Percentiles rank a stretch among this genome's conserved stretches.
Evolutionary conservation across 805 yeast genomes (phyloP).

Genomic region (Metschnikowia proteae): DNA sequence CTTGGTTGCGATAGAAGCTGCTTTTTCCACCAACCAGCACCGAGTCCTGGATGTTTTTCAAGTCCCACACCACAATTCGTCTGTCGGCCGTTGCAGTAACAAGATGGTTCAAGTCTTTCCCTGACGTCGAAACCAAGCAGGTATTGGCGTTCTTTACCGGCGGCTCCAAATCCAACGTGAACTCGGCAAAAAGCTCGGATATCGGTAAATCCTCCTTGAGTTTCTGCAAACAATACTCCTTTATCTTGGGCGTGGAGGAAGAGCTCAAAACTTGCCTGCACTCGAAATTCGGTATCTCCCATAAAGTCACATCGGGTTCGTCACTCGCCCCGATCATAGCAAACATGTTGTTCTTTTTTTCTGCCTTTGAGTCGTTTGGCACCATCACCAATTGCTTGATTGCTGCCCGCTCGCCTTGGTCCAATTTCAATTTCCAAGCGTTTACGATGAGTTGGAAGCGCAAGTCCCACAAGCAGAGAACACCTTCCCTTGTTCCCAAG

Average conservation of each 20-base stretch:
- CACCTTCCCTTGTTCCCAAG: constrained; percentile 72
- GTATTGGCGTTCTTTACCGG: constrained; percentile 6
- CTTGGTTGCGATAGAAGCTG: constrained; percentile 11
- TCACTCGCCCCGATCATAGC: constrained; percentile 67
- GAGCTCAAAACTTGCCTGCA: constrained; percentile 42
- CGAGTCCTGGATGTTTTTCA: constrained; percentile 13
- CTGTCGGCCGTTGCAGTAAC: constrained; percentile 27
- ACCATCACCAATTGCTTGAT: constrained; percentile 46
- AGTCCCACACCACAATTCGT: constrained; percentile 29
- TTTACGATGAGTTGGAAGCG: constrained; percentile 59
- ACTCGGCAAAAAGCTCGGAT: constrained; percentile 18
- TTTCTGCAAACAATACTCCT: constrained; percentile 24
- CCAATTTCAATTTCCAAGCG: constrained; percentile 56
- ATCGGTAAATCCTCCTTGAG: constrained; percentile 17
- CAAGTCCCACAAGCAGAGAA: constrained; percentile 77
- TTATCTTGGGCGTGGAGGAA: constrained; percentile 19
- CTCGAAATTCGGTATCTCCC: constrained; percentile 68
- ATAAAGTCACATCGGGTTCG: constrained; percentile 56
- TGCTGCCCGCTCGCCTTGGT: constrained; percentile 28
- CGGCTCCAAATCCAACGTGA: constrained; percentile 20
- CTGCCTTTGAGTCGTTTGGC: constrained; percentile 26
- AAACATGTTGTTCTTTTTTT: constrained; percentile 17
- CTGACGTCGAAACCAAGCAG: constrained; percentile 4
- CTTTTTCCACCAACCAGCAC: constrained; percentile 4
- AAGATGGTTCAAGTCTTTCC: constrained; percentile 11